These are phyloP conservation scores for Asterella californica DNA, from an alignment of 225 moss, liverwort and hornwort genomes.

Conservation along the genomic window DNA sequence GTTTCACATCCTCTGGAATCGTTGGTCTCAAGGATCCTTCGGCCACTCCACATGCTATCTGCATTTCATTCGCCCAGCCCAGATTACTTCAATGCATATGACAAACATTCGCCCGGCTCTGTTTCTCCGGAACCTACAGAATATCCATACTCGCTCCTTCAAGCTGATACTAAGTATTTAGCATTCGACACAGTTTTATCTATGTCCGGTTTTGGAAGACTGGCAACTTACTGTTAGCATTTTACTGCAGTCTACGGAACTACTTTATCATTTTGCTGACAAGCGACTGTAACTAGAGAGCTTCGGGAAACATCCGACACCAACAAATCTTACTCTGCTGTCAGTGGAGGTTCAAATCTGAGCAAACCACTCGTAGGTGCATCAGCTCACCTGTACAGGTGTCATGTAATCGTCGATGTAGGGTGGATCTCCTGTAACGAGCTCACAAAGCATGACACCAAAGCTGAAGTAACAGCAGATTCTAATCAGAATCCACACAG, in stretches of 20 bases:
- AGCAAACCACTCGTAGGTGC: background rate
- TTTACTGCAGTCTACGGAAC: background rate
- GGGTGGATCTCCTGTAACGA: slow-evolving; percentile 39
- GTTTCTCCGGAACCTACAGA: background rate
- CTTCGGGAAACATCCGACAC: too few species aligned
- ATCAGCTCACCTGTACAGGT: slow-evolving; percentile 35
- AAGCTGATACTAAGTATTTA: background rate
- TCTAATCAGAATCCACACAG: background rate
- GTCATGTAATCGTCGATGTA: slow-evolving; percentile 32
- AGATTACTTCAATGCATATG: background rate
- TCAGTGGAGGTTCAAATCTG: too few species aligned
- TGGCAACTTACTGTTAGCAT: background rate
- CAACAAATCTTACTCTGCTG: too few species aligned
- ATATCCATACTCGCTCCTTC: background rate
- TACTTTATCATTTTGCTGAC: background rate
- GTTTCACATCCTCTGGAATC: slow-evolving; percentile 21
- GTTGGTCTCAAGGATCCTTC: slow-evolving; percentile 33
- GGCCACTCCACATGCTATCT: slow-evolving; percentile 40
- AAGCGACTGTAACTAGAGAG: too few species aligned
- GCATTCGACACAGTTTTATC: background rate
- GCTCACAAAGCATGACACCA: slow-evolving; percentile 38
- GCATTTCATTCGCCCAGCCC: background rate
- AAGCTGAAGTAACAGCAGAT: slow-evolving; percentile 28
- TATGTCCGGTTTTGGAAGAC: background rate
- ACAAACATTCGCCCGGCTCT: background rate